Base-by-base conservation (phyloP, 768 basidiomycete species). In the Auriculariales sp. region DNA sequence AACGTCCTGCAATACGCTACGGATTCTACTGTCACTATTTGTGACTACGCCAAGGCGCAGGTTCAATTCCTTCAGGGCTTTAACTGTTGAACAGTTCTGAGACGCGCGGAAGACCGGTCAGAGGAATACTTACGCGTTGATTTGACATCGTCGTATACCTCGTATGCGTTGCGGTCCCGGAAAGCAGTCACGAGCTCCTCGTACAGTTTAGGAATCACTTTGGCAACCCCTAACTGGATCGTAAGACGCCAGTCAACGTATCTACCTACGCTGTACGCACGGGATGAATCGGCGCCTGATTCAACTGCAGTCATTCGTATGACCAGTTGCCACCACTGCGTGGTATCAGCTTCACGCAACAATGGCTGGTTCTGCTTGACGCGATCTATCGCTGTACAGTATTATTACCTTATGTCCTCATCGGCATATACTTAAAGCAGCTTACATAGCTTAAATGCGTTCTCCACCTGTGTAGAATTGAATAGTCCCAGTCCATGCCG, bases 311-410 rank as follows among this genome's bases (percentile, higher is more conserved):
- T 89, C 51, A 74, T 66, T 50, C 68, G 69, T 53, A 90, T 79
- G 32, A 90, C 84, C 53, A 84, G 79, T n/a, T 67, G 61, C 87
- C 87, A 90, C 85, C 84, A 89, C 2, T 58, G 62, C 28, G 71
- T 61, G 44, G 71, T 70, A 45, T 79, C 79, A 14, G 68, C 62
- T 45, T 63, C 59, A 22, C 30, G 27, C 58, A 86, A 87, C 0
- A 66, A 72, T 1, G 84, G 82, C 39, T 71, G 69, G 52, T 79
- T 74, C 14, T 54, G 65, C 59, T 86, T 81, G 17, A 80, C 56
- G 53, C 73, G 65, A 53, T 62, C 71, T 52, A 77, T 57, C 17
- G 74, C 73, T 74, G 25, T 39, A 19, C 11, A 33, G 2, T 11
- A 35, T 31, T 3, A 53, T 17, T 10, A n/a, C 15, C 19, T 28